Conservation (phyloP, 2,329 filamentous ascomycete species). For the Alternaria gaisen region DNA sequence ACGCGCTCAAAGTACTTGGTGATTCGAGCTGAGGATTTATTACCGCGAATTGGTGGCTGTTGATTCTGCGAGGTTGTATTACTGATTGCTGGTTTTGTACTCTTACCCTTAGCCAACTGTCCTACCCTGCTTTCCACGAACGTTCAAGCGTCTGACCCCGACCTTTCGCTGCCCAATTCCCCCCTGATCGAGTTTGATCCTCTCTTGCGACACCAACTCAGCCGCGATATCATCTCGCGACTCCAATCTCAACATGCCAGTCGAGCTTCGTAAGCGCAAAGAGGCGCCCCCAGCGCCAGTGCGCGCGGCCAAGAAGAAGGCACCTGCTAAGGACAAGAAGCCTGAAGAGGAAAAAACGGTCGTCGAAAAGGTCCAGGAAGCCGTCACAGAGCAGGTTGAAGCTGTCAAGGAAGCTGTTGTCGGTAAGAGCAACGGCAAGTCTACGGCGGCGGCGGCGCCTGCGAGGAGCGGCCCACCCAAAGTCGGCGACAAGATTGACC, state of each 20-base stretch:
- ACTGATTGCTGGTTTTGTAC: slow-evolving; percentile 19
- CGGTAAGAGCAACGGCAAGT: slow-evolving; percentile 32
- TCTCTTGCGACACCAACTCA: slow-evolving; percentile 35
- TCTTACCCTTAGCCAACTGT: slow-evolving; percentile 21
- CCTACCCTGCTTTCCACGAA: slow-evolving; percentile 17
- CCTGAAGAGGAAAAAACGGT: slow-evolving; percentile 40
- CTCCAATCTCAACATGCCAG: slow-evolving; percentile 50
- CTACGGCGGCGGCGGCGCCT: slow-evolving; percentile 29
- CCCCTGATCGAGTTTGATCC: slow-evolving; percentile 9
- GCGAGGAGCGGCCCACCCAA: slow-evolving; percentile 34
- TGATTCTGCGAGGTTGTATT: slow-evolving; percentile 23
- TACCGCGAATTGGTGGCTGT: slow-evolving; percentile 13
- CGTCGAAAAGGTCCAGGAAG: slow-evolving; percentile 45
- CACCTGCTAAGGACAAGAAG: slow-evolving; percentile 51
- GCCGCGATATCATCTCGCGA: slow-evolving; percentile 35
- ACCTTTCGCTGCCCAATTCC: slow-evolving; percentile 11
- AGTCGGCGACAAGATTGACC: slow-evolving; percentile 62
- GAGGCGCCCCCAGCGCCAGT: slow-evolving; percentile 61
- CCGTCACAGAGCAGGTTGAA: slow-evolving; percentile 45
- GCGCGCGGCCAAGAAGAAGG: slow-evolving; percentile 59
- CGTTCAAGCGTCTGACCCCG: slow-evolving; percentile 6
- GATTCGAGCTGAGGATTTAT: slow-evolving; percentile 11
- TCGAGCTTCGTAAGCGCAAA: slow-evolving; percentile 71
- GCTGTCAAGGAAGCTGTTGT: slow-evolving; percentile 45
- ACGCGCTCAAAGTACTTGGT: slow-evolving; percentile 5